Evolutionary conservation across 345 rosid species (phyloP), one percentile per base, ranked within the genome.

Genomic region (Gossypium australe): DNA sequence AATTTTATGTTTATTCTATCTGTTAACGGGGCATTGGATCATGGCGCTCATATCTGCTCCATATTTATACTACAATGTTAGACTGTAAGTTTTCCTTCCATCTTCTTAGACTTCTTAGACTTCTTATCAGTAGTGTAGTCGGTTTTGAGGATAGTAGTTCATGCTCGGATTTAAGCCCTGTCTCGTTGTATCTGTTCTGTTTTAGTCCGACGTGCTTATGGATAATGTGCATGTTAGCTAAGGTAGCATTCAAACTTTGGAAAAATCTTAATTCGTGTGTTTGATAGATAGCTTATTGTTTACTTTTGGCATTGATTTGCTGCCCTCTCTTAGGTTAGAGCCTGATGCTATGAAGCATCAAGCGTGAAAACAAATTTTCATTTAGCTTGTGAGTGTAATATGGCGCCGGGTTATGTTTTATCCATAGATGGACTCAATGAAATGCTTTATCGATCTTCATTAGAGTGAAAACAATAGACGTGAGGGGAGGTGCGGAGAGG

Each of bases 11-110:
- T 44, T 84, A 58, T 84, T 88, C 82, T 85, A 77, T 74, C 82
- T 90, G 2, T 34, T 86, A 56, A 88, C 92, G 18, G 88, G 92
- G 68, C 92, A 90, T 63, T 88, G 94, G 94, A 18, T 82, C 72
- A 88, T 90, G 94, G 57, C 87, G 56, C 73, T 90, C 34, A 14
- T 90, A 5, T 84, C 86, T 69, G 78, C 80, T 49, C 94, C 94
- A 0, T 87, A 87, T 81, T 85, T 88, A 70, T 87, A 84, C 77
- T 87, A 86, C 85, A 84, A 90, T 68, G 85, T 84, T 70, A 85
- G 85, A 67, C 87, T 81, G 89, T 87, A 80, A 86, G 24, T 55
- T 55, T 55, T 55, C 0, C 24, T 18, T 25, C 2, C 59, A 55
- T 55, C 59, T 22, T 55, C 24, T 55, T n/a, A 48, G 4, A 55